Percentiles rank a stretch among this genome's conserved stretches.
These are phyloP conservation scores for Cryphonectria japonica DNA, from an alignment of 2,329 filamentous ascomycete species.

Conservation along the genomic window DNA sequence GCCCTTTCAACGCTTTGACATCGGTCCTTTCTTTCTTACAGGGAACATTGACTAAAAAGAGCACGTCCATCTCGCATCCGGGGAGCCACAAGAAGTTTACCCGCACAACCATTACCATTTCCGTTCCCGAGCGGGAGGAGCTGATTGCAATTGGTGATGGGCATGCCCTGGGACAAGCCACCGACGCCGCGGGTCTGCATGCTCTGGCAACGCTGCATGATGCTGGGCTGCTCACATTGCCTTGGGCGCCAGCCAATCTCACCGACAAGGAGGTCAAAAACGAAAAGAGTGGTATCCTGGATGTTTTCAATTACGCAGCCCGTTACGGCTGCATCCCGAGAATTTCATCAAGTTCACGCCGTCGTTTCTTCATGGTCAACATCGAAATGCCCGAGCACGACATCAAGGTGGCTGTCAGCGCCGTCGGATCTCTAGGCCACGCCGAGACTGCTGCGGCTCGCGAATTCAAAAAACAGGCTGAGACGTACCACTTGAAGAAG, in stretches of 20 bases:
- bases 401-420: not conserved
- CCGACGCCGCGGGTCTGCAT: conserved; percentile 5
- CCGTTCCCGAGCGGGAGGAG: not conserved
- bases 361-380: not conserved
- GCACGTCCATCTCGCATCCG: not conserved
- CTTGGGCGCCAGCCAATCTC: not conserved
- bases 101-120: not conserved
- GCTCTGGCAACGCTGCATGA: conserved; percentile 4
- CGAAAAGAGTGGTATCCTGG: not conserved
- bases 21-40: no score
- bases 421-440: not conserved
- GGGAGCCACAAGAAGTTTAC: not conserved
- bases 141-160: not conserved
- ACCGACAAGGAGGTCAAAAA: not conserved
- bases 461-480: conserved; percentile 20
- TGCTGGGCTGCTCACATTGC: not conserved
- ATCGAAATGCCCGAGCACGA: conserved; percentile 20
- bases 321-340: conserved; percentile 13
- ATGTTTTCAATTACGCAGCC: conserved; percentile 24
- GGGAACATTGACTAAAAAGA: not conserved
- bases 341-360: not conserved
- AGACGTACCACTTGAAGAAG: conserved; percentile 8
- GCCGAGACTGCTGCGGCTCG: conserved; percentile 14
- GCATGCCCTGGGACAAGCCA: not conserved
- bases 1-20: not conserved